phyloP scores from a whole-genome alignment of 352 stramenopile species.

The Pythium apleroticum region DNA sequence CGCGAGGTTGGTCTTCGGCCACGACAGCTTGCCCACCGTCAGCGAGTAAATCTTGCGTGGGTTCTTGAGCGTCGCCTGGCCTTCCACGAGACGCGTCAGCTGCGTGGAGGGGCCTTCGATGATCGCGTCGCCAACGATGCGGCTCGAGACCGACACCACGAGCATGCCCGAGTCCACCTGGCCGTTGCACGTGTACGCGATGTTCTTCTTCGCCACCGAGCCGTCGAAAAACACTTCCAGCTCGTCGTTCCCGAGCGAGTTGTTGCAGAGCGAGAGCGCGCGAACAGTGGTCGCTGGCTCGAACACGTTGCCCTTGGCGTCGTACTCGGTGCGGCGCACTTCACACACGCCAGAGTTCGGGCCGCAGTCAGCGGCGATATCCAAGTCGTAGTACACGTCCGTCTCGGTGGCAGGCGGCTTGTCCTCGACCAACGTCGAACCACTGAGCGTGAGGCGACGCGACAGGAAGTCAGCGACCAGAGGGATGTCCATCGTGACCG shows the following conservation, averaged over 20 bases:
- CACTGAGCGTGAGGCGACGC: slow-evolving; percentile 6
- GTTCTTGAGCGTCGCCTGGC: slow-evolving; percentile 35
- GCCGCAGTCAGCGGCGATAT: slow-evolving; percentile 21
- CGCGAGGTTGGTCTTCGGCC: slow-evolving; percentile 39
- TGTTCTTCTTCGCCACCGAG: slow-evolving; percentile 17
- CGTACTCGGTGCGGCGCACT: slow-evolving; percentile 16
- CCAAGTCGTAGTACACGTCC: slow-evolving; percentile 24
- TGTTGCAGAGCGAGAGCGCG: slow-evolving; percentile 19
- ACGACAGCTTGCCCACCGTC: slow-evolving; percentile 42
- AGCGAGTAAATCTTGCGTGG: slow-evolving; percentile 45
- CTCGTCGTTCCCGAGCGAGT: slow-evolving; percentile 15
- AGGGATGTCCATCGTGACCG: slow-evolving; percentile 22
- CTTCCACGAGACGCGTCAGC: slow-evolving; percentile 2
- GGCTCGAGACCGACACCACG: slow-evolving; percentile 43
- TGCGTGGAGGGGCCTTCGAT: slow-evolving; percentile 15
- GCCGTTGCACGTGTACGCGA: slow-evolving; percentile 28
- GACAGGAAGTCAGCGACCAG: slow-evolving; percentile 7
- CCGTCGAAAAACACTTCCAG: slow-evolving; percentile 16
- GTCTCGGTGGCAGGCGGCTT: slow-evolving; percentile 3
- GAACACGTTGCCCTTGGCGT: slow-evolving; percentile 11
- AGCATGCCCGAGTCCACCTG: slow-evolving; percentile 30
- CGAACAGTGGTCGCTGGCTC: slow-evolving; percentile 14
- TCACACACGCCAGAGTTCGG: slow-evolving; percentile 16
- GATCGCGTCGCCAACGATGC: slow-evolving; percentile 40
- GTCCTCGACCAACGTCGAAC: slow-evolving; percentile 6